Percentiles rank a stretch among this genome's conserved stretches.
Conservation (phyloP, 129 eudicot genomes). For the Erigeron canadensis region DNA sequence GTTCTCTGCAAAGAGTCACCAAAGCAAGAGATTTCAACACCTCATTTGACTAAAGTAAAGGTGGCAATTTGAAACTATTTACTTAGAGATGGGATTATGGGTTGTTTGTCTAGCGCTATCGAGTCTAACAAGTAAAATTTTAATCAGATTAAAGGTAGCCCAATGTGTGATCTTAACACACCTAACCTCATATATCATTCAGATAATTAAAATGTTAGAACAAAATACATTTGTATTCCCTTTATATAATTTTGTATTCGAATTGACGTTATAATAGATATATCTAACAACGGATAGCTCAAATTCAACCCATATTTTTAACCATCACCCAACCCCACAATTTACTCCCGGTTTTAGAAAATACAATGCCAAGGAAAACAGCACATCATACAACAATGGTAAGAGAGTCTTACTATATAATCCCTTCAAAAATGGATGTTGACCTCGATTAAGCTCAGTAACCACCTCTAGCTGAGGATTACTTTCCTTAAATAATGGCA, state of each 20-base stretch:
- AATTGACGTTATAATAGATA: too few relatives aligned
- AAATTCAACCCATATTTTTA: background rate
- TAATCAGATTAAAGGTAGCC: too few relatives aligned
- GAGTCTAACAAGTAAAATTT: too few relatives aligned
- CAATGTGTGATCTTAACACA: too few relatives aligned
- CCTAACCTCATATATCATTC: too few relatives aligned
- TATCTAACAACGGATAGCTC: background rate
- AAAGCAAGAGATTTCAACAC: slow-evolving; percentile 8
- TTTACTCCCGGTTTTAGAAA: too few relatives aligned
- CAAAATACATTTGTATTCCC: too few relatives aligned
- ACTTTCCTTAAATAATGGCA: slow-evolving; percentile 67
- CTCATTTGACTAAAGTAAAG: background rate
- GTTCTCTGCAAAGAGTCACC: slow-evolving; percentile 51
- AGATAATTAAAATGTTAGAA: too few relatives aligned
- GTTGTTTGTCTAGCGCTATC: too few relatives aligned
- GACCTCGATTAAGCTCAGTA: slow-evolving; percentile 84
- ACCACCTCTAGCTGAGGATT: slow-evolving; percentile 94
- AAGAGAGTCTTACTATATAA: slow-evolving; percentile 58
- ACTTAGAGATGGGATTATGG: too few relatives aligned
- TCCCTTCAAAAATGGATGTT: slow-evolving; percentile 89
- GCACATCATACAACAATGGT: background rate
- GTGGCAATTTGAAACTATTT: background rate
- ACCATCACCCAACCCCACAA: background rate
- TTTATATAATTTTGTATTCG: too few relatives aligned
- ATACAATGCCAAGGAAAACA: background rate